These are phyloP conservation scores for Ambrosia trifida DNA, from an alignment of 129 eudicot genomes.

Conservation along the genomic window DNA sequence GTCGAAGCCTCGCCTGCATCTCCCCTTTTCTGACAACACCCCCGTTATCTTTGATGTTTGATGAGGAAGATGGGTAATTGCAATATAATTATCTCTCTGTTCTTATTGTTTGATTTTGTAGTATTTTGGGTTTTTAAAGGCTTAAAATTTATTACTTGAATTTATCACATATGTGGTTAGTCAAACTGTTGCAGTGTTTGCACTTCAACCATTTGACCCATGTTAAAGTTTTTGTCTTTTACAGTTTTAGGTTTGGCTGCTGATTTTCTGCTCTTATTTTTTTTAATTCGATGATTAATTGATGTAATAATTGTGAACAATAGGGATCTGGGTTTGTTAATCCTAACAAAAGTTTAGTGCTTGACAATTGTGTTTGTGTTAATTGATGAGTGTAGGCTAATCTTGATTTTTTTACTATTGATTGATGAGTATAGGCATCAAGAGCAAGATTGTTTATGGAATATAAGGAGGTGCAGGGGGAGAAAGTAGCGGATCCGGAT, in stretches of 20 bases:
- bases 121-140: no score
- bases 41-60: no score
- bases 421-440: constrained; percentile 63
- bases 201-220: no score
- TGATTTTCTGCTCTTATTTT: background rate
- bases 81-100: no score
- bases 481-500: constrained; percentile 93
- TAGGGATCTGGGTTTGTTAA: background rate
- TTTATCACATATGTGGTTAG: no score
- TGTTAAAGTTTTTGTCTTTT: background rate
- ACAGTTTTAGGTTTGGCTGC: background rate
- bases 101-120: no score
- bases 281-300: background rate
- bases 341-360: background rate
- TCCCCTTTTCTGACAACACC: no score
- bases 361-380: background rate
- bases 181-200: no score
- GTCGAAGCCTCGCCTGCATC: no score
- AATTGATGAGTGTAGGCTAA: background rate
- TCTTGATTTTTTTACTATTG: background rate
- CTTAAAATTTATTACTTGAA: no score
- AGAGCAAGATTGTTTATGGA: constrained; percentile 96
- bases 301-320: background rate
- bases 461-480: constrained; percentile 93
- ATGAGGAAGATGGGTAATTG: no score